These are phyloP conservation scores for Codiaeum variegatum DNA, from an alignment of 441 rosid genomes.

Conservation along the genomic window DNA sequence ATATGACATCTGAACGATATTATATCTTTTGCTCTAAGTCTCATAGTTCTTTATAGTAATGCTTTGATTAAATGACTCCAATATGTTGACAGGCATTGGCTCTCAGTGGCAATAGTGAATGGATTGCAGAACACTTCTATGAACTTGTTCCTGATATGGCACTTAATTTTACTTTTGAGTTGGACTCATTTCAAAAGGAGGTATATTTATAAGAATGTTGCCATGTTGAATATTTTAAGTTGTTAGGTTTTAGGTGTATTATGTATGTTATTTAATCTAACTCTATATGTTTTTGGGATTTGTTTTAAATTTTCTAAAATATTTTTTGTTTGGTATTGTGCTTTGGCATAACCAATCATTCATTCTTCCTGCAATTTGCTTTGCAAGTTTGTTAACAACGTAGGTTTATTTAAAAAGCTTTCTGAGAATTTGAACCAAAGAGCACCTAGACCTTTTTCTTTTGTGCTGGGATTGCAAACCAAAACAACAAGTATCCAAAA, in stretches of 20 bases:
- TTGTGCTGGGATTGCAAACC: neutral
- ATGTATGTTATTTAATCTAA: neutral
- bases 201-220: constrained; percentile 28
- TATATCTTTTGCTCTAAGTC: constrained; percentile 6
- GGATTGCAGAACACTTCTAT: constrained; percentile 68
- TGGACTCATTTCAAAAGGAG: constrained; percentile 95
- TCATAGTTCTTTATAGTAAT: constrained; percentile 9
- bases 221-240: neutral
- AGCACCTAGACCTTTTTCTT: neutral
- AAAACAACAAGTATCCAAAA: neutral
- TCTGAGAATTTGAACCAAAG: neutral
- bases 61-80: constrained; percentile 24
- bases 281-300: neutral
- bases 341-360: neutral
- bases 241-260: neutral
- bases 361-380: neutral
- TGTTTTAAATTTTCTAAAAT: neutral
- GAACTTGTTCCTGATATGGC: constrained; percentile 95
- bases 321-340: neutral
- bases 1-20: constrained; percentile 4
- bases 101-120: constrained; percentile 57
- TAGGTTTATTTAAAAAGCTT: constrained; percentile 1
- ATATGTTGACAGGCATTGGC: constrained; percentile 68
- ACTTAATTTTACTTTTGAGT: constrained; percentile 82
- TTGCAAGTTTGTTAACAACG: neutral